Base-by-base conservation (phyloP, 805 yeast species). In the Pichia cephalocereana region DNA sequence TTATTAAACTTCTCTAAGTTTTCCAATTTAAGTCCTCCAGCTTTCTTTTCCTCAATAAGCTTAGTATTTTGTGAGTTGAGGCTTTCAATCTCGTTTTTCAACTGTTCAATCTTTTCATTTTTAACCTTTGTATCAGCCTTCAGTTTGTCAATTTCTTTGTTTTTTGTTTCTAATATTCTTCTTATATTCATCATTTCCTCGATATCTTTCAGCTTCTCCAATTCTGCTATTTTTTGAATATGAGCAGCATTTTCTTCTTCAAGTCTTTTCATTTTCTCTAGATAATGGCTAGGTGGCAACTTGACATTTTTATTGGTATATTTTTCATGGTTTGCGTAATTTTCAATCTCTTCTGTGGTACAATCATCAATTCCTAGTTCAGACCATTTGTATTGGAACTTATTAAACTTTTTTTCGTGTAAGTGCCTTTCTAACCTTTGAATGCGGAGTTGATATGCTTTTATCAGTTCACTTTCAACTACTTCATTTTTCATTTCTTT, bases 361-460 rank as follows among this genome's bases (percentile, higher is more conserved):
- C 9, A 27, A 27, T 40, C 37, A 34, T 34, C 37, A 12, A 6
- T 34, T 15, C 17, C 17, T 4, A 39, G 40, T 44, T 59, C 64
- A 2, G 66, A 57, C 68, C 68, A 65, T 44, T 58, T 60, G n/a
- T 59, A 61, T 32, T 71, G 71, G 38, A 79, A 68, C 45, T 79
- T 76, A 42, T 74, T 74, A 57, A 74, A 79, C 53, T 78, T 86
- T 46, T 80, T 83, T 52, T 85, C 87, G 60, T 88, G 93, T 15
- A 89, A 66, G 38, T 88, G 64, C 47, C 78, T 82, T 56, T 89
- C 96, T 46, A 91, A 71, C 55, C 84, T 84, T 52, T 77, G 79
- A 39, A 91, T 86, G 46, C 96, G 69, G 11, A 77, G 64, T 60
- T 83, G 83, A 53, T 88, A 82, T 0, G 86, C 86, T 53, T 72